Base-by-base conservation (phyloP, 768 basidiomycete species). In the Xerocomellus amylosporus region DNA sequence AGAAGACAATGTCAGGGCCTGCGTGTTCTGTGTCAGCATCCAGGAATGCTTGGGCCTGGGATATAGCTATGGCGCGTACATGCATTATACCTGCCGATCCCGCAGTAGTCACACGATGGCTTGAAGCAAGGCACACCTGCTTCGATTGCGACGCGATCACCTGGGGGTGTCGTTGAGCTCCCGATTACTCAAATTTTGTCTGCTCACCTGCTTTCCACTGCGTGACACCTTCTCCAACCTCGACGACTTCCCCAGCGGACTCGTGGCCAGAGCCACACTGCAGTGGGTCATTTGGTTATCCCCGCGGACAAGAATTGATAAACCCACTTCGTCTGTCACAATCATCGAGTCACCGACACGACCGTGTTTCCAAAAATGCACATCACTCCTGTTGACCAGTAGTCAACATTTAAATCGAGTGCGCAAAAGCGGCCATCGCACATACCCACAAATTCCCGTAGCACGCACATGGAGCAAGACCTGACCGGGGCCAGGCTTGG, bases 321-420 rank as follows among this genome's bases (percentile, higher is more conserved):
- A 42, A 40, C 63, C 56, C 53, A 82, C 84, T 71, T 86, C 85
- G 55, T 85, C 85, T 14, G 79, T 82, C 28, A 86, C 85, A 22
- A 87, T 73, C 85, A 86, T 87, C 0, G 83, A 83, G 60, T 85
- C 82, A 9, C 86, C 86, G 48, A 87, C 77, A 38, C 82, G 73
- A 7, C 85, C 85, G 66, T 86, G 83, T 58, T 85, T 77, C 85
- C 85, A 87, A 66, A 87, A 86, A 64, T 87, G 85, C 59, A 87
- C 82, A 55, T 87, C 85, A 44, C 83, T 86, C 76, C 85, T 86
- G 52, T 53, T 31, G 22, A 51, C 30, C 46, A 14, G 46, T 17
- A 37, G 1, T 14, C 20, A 38, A 28, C 5, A 13, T 28, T 46
- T 30, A 28, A 14, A 40, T 47, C 14, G 24, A 39, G 24, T n/a